Conservation (phyloP, 164 flowering plant species). For the Magnolia changhungtana region DNA sequence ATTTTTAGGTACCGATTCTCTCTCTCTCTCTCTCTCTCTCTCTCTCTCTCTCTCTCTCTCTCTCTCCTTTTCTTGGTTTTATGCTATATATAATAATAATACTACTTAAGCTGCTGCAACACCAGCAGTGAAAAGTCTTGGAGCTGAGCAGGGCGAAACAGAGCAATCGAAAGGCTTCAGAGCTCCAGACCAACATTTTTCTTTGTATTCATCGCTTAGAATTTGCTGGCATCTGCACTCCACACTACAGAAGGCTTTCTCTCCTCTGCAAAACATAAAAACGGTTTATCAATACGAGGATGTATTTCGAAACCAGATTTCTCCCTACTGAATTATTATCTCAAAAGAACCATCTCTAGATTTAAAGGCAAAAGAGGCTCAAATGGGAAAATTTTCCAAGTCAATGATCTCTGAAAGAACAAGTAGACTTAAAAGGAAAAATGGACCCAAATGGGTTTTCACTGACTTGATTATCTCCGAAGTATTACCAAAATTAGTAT, state of each 20-base stretch:
- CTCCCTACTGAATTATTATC: neutral
- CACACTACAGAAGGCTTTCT: slow-evolving; percentile 56
- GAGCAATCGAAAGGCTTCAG: slow-evolving; percentile 34
- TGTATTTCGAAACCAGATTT: neutral
- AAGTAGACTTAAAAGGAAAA: too few relatives aligned
- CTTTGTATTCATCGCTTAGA: slow-evolving; percentile 36
- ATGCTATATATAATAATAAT: neutral
- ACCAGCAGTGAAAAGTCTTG: slow-evolving; percentile 37
- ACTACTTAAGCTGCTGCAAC: slow-evolving; percentile 42
- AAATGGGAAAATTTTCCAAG: too few relatives aligned
- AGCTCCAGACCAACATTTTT: slow-evolving; percentile 32
- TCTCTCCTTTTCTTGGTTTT: neutral
- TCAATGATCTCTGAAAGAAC: too few relatives aligned
- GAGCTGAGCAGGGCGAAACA: slow-evolving; percentile 46
- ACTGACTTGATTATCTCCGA: too few relatives aligned
- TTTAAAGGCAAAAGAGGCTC: neutral
- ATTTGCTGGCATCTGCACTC: slow-evolving; percentile 59
- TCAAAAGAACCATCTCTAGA: neutral
- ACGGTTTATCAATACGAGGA: neutral
- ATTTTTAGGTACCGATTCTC: neutral
- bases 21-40: neutral
- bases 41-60: neutral
- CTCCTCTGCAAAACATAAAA: slow-evolving; percentile 45
- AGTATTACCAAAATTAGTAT: too few relatives aligned
- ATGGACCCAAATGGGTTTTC: too few relatives aligned